phyloP scores from a whole-genome alignment of 305 asterid species.

The Fraxinus greggii region DNA sequence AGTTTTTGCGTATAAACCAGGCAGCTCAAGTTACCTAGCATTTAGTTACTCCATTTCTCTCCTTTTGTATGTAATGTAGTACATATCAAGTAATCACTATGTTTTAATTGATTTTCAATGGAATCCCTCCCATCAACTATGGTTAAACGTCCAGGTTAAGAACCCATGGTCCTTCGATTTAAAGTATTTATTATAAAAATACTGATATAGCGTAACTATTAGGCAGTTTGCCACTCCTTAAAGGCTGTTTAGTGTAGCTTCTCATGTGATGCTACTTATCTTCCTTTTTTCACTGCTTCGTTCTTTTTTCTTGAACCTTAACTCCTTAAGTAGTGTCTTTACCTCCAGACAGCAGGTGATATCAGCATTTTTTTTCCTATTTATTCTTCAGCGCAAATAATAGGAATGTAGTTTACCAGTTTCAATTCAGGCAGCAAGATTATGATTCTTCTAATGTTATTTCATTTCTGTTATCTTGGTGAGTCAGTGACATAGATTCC shows the following conservation, averaged over 20 bases:
- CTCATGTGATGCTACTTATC: neutral
- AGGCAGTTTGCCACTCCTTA: conserved; percentile 2
- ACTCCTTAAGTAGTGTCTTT: neutral
- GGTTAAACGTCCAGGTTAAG: neutral
- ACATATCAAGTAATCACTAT: neutral
- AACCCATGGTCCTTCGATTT: neutral
- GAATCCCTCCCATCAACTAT: neutral
- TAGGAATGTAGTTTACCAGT: neutral
- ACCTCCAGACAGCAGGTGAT: neutral
- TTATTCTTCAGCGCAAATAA: conserved; percentile 11
- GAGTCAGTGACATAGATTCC: conserved; percentile 6
- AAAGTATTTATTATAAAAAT: neutral
- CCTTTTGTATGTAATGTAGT: neutral
- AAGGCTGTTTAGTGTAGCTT: conserved; percentile 9
- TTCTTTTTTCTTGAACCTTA: neutral
- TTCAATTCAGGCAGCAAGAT: conserved; percentile 9
- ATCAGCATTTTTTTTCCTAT: neutral
- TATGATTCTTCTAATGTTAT: conserved; percentile 12
- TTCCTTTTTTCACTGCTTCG: neutral
- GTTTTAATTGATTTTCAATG: neutral
- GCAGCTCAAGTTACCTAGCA: neutral
- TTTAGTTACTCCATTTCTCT: neutral
- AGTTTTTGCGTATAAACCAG: neutral
- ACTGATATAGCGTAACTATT: neutral
- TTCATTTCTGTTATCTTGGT: neutral